These are phyloP conservation scores for Talaromyces sp. DNA, from an alignment of 2,329 filamentous ascomycete species.

Conservation along the genomic window DNA sequence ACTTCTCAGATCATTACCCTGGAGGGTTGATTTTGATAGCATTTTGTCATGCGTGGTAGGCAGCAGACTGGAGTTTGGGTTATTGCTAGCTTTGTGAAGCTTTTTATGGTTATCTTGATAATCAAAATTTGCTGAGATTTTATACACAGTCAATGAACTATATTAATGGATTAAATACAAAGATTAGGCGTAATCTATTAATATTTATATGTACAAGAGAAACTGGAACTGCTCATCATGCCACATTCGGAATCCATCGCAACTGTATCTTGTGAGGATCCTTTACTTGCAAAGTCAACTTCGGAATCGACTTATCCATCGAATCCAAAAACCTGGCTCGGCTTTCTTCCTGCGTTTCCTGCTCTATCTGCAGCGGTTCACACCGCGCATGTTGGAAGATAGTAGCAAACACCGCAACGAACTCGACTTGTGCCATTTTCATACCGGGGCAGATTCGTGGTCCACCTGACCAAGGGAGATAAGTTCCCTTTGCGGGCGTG, in stretches of 20 bases:
- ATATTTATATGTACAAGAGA: neutral
- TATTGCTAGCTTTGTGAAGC: neutral
- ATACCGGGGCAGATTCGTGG: constrained; percentile 4
- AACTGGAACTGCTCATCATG: neutral
- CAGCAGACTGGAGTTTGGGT: neutral
- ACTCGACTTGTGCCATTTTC: constrained; percentile 50
- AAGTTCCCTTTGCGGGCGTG: constrained; percentile 2
- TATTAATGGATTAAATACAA: neutral
- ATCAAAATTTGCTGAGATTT: neutral
- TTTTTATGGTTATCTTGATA: neutral
- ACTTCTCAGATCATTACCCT: neutral
- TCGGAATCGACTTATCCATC: constrained; percentile 3
- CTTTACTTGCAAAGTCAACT: constrained; percentile 7
- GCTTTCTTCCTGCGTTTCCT: neutral
- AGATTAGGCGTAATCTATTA: neutral
- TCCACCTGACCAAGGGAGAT: constrained; percentile 3
- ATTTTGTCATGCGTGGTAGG: neutral
- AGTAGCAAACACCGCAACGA: constrained; percentile 41
- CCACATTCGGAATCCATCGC: constrained; percentile 1
- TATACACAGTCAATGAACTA: too few species aligned
- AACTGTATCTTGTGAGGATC: constrained; percentile 2
- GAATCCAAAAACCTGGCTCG: neutral
- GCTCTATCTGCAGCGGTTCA: constrained; percentile 8
- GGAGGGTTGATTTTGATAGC: neutral
- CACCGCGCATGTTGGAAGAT: constrained; percentile 29